Evolutionary conservation across 2,329 filamentous ascomycete genomes (phyloP).

Genomic region (Trichoderma guizhouense): DNA sequence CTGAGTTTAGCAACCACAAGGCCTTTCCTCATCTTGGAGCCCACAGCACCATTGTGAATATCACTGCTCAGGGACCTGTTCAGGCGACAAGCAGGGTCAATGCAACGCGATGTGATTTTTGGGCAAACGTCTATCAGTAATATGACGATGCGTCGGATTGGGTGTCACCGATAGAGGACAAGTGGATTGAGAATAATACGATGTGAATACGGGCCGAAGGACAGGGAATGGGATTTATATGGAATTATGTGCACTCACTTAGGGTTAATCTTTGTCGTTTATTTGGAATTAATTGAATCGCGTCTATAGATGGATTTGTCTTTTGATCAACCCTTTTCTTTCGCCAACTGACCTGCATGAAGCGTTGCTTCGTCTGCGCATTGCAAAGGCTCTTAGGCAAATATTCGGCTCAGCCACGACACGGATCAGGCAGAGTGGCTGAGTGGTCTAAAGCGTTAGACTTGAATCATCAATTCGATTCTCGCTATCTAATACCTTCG

Average conservation of each 20-base stretch:
- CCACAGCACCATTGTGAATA: neutral
- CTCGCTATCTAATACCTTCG: slow-evolving; percentile 19
- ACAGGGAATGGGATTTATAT: neutral
- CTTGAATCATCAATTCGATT: slow-evolving; percentile 16
- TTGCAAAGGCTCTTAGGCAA: neutral
- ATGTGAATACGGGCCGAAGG: neutral
- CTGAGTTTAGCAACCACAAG: neutral
- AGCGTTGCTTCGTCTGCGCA: neutral
- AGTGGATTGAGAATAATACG: neutral
- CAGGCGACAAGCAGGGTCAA: neutral
- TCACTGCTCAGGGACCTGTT: neutral
- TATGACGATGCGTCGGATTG: neutral
- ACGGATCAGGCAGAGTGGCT: slow-evolving; percentile 15
- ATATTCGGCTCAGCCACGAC: neutral
- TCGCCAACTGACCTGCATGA: neutral
- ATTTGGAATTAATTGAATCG: neutral
- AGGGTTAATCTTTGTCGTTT: neutral
- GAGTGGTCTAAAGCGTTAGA: slow-evolving; percentile 19
- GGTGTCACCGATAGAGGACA: no score
- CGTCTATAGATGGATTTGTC: neutral
- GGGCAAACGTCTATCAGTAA: neutral
- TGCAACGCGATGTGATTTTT: neutral
- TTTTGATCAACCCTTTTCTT: neutral
- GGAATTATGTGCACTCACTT: neutral
- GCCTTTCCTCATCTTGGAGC: neutral